Evolutionary conservation across 2,329 filamentous ascomycete genomes (phyloP).

Genomic region (Chaetothyriales sp.): DNA sequence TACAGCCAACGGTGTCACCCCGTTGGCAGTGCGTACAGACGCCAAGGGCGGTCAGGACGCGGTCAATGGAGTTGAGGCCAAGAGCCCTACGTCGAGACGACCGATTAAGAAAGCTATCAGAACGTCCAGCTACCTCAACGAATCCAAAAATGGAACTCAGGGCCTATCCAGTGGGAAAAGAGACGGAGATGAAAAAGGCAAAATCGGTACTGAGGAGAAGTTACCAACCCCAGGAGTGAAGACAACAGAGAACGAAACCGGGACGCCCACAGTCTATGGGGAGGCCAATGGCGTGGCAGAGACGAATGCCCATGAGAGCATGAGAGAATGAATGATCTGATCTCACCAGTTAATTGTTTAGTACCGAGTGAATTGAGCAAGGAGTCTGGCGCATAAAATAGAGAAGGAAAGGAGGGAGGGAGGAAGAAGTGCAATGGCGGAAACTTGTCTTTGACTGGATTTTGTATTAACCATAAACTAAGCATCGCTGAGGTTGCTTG

Average conservation of each 20-base stretch:
- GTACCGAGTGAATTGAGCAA: background rate
- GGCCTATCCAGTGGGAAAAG: constrained; percentile 12
- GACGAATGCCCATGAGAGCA: background rate
- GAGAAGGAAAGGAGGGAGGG: no score
- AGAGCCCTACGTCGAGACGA: constrained; percentile 2
- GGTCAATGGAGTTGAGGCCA: background rate
- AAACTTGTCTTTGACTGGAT: no score
- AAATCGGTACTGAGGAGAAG: constrained; percentile 10
- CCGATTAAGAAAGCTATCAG: constrained; percentile 6
- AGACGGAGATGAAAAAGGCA: constrained; percentile 13
- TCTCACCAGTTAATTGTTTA: background rate
- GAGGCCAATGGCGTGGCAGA: background rate
- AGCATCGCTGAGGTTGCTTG: no score
- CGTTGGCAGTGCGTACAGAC: background rate
- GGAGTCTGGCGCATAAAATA: no score
- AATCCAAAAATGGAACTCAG: background rate
- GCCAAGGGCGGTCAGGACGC: background rate
- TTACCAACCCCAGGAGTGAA: background rate
- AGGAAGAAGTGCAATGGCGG: no score
- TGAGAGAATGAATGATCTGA: background rate
- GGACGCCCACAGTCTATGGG: background rate
- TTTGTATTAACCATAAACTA: no score
- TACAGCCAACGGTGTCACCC: background rate
- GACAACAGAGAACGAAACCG: background rate
- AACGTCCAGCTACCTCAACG: background rate